A percentile compares a stretch with the other conserved stretches of the same genome.
Evolutionary conservation across 164 flowering plant species (phyloP).

Genomic region (Cinnamomum chago): DNA sequence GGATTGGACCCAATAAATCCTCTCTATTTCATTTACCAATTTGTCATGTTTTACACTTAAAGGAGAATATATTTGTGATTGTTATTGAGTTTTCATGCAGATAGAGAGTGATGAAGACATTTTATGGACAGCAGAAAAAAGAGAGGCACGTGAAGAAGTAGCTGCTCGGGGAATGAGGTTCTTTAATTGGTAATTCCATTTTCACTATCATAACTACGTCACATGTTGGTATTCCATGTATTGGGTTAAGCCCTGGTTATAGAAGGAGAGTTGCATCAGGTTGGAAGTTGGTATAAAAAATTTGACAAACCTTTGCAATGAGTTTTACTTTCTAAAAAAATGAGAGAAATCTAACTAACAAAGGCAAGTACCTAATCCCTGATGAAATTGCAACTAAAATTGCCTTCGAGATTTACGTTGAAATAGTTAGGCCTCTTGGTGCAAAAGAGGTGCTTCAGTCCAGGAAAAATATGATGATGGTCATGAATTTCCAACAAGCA

Average conservation of each 20-base stretch:
- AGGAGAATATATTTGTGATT: neutral
- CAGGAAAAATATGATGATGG: neutral
- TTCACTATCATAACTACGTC: no score
- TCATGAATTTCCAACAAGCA: neutral
- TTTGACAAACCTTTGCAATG: no score
- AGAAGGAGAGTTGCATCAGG: no score
- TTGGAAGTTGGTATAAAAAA: no score
- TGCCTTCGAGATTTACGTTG: neutral
- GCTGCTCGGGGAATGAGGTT: constrained; percentile 78
- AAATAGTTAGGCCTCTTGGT: neutral
- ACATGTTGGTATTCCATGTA: no score
- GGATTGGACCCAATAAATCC: neutral
- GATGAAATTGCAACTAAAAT: neutral
- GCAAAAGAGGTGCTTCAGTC: neutral
- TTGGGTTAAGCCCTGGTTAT: no score
- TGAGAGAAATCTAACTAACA: no score
- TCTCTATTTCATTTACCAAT: neutral
- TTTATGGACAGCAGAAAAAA: constrained; percentile 63
- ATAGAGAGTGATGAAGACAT: constrained; percentile 75
- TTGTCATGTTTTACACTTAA: neutral
- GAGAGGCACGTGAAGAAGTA: constrained; percentile 74
- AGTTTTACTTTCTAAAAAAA: no score
- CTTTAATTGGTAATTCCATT: constrained; percentile 54
- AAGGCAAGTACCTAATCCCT: no score
- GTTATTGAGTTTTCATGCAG: constrained; percentile 30